Percentiles rank a stretch among this genome's conserved stretches.
Conservation (phyloP, 345 rosid genomes). For the Brassica incana region DNA sequence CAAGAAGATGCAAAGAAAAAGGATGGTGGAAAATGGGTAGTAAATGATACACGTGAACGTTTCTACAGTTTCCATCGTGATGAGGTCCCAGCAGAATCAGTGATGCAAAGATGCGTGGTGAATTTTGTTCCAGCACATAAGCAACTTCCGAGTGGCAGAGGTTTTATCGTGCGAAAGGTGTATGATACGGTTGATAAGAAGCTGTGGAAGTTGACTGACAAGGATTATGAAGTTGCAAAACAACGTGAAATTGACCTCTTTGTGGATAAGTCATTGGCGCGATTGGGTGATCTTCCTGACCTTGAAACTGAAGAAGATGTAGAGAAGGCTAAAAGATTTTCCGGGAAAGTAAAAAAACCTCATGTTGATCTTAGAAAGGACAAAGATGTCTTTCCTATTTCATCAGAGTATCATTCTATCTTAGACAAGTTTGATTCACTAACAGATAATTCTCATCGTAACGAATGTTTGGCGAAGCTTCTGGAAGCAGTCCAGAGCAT, state of each 20-base stretch:
- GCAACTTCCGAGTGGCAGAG: slow-evolving; percentile 67
- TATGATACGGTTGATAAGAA: slow-evolving; percentile 70
- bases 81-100: slow-evolving; percentile 93
- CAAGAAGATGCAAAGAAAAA: slow-evolving; percentile 96
- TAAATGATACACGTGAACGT: slow-evolving; percentile 73
- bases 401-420: slow-evolving; percentile 57
- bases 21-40: slow-evolving; percentile 93
- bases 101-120: slow-evolving; percentile 96
- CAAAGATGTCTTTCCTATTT: slow-evolving; percentile 54
- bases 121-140: slow-evolving; percentile 81
- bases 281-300: slow-evolving; percentile 68
- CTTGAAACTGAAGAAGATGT: slow-evolving; percentile 46
- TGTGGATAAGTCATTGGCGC: slow-evolving; percentile 68
- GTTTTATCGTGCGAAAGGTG: slow-evolving; percentile 90
- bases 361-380: slow-evolving; percentile 82
- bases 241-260: slow-evolving; percentile 72
- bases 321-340: slow-evolving; percentile 46
- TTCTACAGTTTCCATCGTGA: slow-evolving; percentile 96
- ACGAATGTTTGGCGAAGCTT: slow-evolving; percentile 88
- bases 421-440: slow-evolving; percentile 57
- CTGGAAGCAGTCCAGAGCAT: slow-evolving; percentile 69
- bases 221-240: slow-evolving; percentile 67
- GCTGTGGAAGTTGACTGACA: slow-evolving; percentile 76
- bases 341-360: slow-evolving; percentile 47
- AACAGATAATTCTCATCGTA: slow-evolving; percentile 78